Percentiles rank a stretch among this genome's conserved stretches.
These are phyloP conservation scores for Ajuga chamaepitys DNA, from an alignment of 257 asterid species.

Conservation along the genomic window DNA sequence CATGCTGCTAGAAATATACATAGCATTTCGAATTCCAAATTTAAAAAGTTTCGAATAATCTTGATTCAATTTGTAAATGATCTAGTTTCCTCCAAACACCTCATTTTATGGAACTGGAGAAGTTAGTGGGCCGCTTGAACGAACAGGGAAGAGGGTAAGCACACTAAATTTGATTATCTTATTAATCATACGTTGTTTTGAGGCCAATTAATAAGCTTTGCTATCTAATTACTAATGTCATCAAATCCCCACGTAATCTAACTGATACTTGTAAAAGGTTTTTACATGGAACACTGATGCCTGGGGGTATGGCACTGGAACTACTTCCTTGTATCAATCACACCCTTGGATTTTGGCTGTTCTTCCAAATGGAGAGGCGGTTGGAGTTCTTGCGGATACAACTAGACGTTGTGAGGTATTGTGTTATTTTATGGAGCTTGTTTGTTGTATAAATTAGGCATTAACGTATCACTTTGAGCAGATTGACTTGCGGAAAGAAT, in stretches of 20 bases:
- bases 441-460: neutral
- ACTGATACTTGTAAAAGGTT: constrained; percentile 34
- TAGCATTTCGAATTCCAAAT: neutral
- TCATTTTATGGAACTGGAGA: constrained; percentile 98
- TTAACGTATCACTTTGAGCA: constrained; percentile 27
- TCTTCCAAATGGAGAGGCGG: constrained; percentile 81
- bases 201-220: neutral
- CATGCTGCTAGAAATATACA: neutral
- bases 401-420: constrained; percentile 83
- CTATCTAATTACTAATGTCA: neutral
- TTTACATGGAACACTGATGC: constrained; percentile 96
- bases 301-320: constrained; percentile 87
- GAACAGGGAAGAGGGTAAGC: constrained; percentile 92
- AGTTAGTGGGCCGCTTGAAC: constrained; percentile 54
- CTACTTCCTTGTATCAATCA: constrained; percentile 93
- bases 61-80: constrained; percentile 2
- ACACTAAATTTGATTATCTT: neutral
- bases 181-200: neutral
- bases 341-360: constrained; percentile 97
- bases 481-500: constrained; percentile 80
- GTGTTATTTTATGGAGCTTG: neutral
- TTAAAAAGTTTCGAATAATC: constrained; percentile 9
- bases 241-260: neutral
- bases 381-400: constrained; percentile 95
- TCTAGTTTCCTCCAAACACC: constrained; percentile 78